Conservation (phyloP, 1,284 basidiomycete species). For the Fomitopsis schrenkii region DNA sequence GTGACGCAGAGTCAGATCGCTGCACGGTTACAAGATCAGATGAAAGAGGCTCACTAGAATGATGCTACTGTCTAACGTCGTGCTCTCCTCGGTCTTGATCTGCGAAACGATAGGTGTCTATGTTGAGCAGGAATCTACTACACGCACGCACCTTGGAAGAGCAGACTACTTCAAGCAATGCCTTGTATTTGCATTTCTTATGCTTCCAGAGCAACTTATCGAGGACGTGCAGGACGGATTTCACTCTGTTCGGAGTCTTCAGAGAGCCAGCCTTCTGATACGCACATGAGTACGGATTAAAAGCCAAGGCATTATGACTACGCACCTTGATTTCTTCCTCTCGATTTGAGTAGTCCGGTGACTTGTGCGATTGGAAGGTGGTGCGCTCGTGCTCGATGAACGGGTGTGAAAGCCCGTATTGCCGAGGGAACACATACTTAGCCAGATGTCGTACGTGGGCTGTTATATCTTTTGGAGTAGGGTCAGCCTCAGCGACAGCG, state of each 20-base stretch:
- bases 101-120: conserved; percentile 5
- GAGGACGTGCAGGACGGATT: conserved; percentile 46
- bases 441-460: conserved; percentile 58
- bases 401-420: conserved; percentile 64
- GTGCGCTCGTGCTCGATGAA: conserved; percentile 31
- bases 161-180: conserved; percentile 62
- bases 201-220: conserved; percentile 68
- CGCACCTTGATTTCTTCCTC: conserved; percentile 70
- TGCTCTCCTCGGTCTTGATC: conserved; percentile 30
- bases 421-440: conserved; percentile 82
- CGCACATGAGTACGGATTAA: not conserved
- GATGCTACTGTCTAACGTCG: conserved; percentile 45
- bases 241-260: conserved; percentile 75
- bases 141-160: conserved; percentile 60
- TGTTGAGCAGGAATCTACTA: not conserved
- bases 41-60: conserved; percentile 45
- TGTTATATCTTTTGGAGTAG: conserved; percentile 40
- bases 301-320: conserved; percentile 1
- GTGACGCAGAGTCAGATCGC: not conserved
- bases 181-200: conserved; percentile 65
- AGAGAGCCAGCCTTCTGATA: conserved; percentile 40
- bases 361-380: conserved; percentile 12
- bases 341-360: conserved; percentile 56
- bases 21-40: too few species aligned
- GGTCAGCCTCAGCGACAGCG: conserved; percentile 31